phyloP scores from a whole-genome alignment of 2,329 filamentous ascomycete species.

The Tolypocladium album region DNA sequence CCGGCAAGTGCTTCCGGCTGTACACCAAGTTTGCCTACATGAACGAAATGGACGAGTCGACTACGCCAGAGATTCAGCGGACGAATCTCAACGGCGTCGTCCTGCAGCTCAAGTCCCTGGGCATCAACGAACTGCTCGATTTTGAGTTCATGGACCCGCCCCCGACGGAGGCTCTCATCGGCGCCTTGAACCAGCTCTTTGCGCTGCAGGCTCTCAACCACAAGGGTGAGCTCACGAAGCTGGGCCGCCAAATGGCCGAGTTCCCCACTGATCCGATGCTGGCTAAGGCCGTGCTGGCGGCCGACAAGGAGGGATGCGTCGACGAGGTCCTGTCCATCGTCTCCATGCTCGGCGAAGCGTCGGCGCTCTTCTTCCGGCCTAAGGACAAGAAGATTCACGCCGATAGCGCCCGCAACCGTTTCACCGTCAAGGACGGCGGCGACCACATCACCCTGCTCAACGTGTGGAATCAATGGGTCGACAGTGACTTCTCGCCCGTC shows the following conservation, averaged over 20 bases:
- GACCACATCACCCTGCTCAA: constrained; percentile 85
- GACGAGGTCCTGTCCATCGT: constrained; percentile 89
- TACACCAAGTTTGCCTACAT: constrained; percentile 93
- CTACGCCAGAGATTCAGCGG: constrained; percentile 85
- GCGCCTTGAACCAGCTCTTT: constrained; percentile 82
- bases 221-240: constrained; percentile 76
- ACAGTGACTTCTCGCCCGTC: constrained; percentile 76
- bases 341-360: constrained; percentile 85
- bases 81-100: constrained; percentile 81
- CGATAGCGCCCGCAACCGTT: constrained; percentile 78
- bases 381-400: constrained; percentile 97
- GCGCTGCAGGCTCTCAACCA: constrained; percentile 83
- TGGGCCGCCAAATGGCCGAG: constrained; percentile 90
- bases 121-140: constrained; percentile 83
- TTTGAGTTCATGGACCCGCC: constrained; percentile 97
- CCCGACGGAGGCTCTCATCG: constrained; percentile 78
- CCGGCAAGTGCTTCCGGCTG: constrained; percentile 85
- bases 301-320: constrained; percentile 84
- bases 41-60: constrained; percentile 88
- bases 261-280: constrained; percentile 90
- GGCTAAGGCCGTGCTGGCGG: constrained; percentile 77
- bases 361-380: constrained; percentile 83
- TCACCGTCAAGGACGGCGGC: constrained; percentile 82
- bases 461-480: constrained; percentile 92
- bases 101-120: constrained; percentile 75